Evolutionary conservation across 805 yeast genomes (phyloP).

Genomic region (Lachancea quebecensis): DNA sequence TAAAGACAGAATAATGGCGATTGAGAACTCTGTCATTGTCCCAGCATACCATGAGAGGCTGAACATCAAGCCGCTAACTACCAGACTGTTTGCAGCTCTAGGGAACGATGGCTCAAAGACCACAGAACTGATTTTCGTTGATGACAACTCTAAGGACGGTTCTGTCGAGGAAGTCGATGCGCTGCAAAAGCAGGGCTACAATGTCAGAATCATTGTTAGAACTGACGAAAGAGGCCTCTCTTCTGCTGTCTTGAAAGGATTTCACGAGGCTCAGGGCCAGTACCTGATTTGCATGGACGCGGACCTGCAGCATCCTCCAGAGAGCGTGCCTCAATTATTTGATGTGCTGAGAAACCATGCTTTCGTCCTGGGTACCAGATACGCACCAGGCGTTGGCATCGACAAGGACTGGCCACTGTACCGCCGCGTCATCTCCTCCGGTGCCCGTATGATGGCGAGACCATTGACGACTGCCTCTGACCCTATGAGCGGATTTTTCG

Average conservation of each 20-base stretch:
- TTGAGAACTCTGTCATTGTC: slow-evolving; percentile 38
- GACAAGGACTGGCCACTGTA: slow-evolving; percentile 49
- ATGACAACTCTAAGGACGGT: slow-evolving; percentile 46
- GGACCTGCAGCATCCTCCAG: slow-evolving; percentile 49
- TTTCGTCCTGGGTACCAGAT: slow-evolving; percentile 45
- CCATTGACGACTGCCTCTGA: slow-evolving; percentile 47
- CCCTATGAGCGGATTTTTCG: slow-evolving; percentile 50
- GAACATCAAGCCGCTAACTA: slow-evolving; percentile 43
- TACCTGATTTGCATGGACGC: slow-evolving; percentile 48
- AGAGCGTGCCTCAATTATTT: slow-evolving; percentile 40
- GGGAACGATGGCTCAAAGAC: slow-evolving; percentile 36
- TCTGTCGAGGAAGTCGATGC: slow-evolving; percentile 46
- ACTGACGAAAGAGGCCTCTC: slow-evolving; percentile 45
- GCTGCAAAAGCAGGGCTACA: slow-evolving; percentile 39
- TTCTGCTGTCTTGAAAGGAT: slow-evolving; percentile 45
- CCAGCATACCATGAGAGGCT: slow-evolving; percentile 47
- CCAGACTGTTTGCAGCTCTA: slow-evolving; percentile 42
- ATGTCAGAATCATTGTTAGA: slow-evolving; percentile 43
- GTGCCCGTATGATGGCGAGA: slow-evolving; percentile 43
- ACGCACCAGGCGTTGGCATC: slow-evolving; percentile 49
- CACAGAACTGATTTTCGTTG: slow-evolving; percentile 45
- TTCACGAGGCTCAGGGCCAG: slow-evolving; percentile 41
- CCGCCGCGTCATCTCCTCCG: slow-evolving; percentile 43
- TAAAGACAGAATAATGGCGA: slow-evolving; percentile 23
- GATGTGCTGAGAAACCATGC: slow-evolving; percentile 36